Conservation (phyloP, 2,329 filamentous ascomycete species). For the Shiraia bambusicola region DNA sequence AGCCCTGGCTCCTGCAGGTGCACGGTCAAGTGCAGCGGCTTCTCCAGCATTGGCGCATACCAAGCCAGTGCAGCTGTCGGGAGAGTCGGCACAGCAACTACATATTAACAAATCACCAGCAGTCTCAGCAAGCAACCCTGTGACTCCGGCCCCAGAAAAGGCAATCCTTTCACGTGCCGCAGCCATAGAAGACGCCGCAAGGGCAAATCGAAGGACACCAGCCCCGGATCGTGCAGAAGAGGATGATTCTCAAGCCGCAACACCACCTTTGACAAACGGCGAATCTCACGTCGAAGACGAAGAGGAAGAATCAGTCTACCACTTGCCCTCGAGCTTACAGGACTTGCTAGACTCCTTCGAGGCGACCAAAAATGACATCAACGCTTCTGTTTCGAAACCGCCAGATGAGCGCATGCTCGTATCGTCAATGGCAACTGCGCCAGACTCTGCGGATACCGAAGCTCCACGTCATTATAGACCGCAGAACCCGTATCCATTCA, state of each 20-base stretch:
- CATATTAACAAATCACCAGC: constrained; percentile 57
- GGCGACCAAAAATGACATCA: constrained; percentile 69
- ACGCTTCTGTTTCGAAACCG: constrained; percentile 59
- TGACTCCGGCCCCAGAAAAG: constrained; percentile 52
- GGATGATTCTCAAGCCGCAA: constrained; percentile 40
- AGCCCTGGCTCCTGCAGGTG: constrained; percentile 52
- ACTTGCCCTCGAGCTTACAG: constrained; percentile 83
- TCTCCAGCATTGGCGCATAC: constrained; percentile 51
- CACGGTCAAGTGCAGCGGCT: constrained; percentile 57
- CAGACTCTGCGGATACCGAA: constrained; percentile 77
- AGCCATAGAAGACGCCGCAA: constrained; percentile 33
- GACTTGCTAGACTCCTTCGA: constrained; percentile 93
- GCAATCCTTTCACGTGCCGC: constrained; percentile 31
- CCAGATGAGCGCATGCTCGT: constrained; percentile 73
- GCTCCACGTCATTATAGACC: constrained; percentile 82
- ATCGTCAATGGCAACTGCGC: constrained; percentile 70
- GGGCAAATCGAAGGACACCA: constrained; percentile 29
- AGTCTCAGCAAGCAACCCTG: constrained; percentile 47
- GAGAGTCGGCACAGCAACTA: constrained; percentile 39
- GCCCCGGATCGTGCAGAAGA: constrained; percentile 37
- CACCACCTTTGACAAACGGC: constrained; percentile 53
- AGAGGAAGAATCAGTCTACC: constrained; percentile 81
- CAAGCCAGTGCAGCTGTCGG: constrained; percentile 43
- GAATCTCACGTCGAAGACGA: constrained; percentile 55
- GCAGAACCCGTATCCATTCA: constrained; percentile 71